Evolutionary conservation across 768 basidiomycete genomes (phyloP), one percentile per base, ranked within the genome.

Genomic region (Tricholoma sp.): DNA sequence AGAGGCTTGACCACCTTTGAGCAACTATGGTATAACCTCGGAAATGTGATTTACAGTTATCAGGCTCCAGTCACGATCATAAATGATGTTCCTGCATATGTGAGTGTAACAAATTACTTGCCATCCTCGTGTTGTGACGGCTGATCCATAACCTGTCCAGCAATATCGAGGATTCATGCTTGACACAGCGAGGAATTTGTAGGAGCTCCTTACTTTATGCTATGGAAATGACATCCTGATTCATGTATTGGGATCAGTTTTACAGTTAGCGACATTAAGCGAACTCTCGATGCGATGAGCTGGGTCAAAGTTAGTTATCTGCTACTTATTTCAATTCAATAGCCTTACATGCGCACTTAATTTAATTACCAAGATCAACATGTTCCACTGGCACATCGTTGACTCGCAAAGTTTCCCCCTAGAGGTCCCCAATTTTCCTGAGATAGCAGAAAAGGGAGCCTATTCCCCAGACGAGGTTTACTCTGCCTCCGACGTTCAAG

Each of bases 321-420:
- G 72, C n/a, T n/a, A n/a, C n/a, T 33, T 76, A 79, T 59, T 77
- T 74, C 76, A 76, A 80, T 62, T 65, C 79, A 1, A 53, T 72
- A 77, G 20, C 79, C 69, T 82, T 28, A 63, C 70, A 18, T 54
- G 42, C 57, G 79, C 13, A 65, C 71, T 13, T n/a, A 45, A 45
- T 71, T 13, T n/a, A 45, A 45, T 33, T 17, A 6, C 45, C 15
- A 45, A 85, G 81, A 77, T 89, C 59, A 91, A 83, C 66, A 78
- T 77, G 7, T 83, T 93, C 63, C 89, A 93, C 56, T 93, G 89
- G 91, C 91, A 93, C 66, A 77, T 88, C 52, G 81, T 81, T 32
- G 91, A 93, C 67, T 85, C 85, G 34, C 89, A 93, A 66, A 85
- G 83, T 56, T 94, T 88, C 70, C 89, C 91, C 0, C 75, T 93